Percentiles rank a stretch among this genome's conserved stretches.
These are phyloP conservation scores for Dendryphion nanum DNA, from an alignment of 2,329 filamentous ascomycete genomes.

Conservation along the genomic window DNA sequence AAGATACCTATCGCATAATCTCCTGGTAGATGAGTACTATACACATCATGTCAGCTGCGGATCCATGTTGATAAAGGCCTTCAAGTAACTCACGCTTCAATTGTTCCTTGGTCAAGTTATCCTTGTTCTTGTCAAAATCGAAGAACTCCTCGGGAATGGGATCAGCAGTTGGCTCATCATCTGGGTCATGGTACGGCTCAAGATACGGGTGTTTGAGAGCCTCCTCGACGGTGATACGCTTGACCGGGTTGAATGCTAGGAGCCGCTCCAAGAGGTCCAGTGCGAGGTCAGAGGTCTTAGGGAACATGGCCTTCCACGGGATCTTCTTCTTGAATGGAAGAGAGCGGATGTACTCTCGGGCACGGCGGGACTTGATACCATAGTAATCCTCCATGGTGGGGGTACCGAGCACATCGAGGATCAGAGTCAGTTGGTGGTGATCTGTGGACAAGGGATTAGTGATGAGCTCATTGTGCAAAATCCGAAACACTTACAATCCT, in stretches of 20 bases:
- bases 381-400: constrained; percentile 99
- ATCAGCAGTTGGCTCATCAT: constrained; percentile 94
- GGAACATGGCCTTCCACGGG: constrained; percentile 93
- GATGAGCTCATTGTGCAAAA: neutral
- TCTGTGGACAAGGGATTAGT: constrained; percentile 55
- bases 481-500: constrained; percentile 73
- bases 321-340: constrained; percentile 99
- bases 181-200: constrained; percentile 97
- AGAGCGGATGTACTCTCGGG: constrained; percentile 95
- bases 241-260: constrained; percentile 95
- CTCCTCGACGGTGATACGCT: constrained; percentile 97
- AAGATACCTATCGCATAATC: constrained; percentile 80
- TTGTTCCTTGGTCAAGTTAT: constrained; percentile 96
- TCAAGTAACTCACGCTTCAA: constrained; percentile 78
- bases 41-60: constrained; percentile 15
- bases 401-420: constrained; percentile 94
- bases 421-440: constrained; percentile 95
- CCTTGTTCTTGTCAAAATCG: constrained; percentile 99
- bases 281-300: constrained; percentile 96
- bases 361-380: constrained; percentile 96
- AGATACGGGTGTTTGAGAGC: constrained; percentile 96
- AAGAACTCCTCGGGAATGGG: constrained; percentile 99
- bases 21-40: constrained; percentile 89
- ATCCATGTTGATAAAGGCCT: neutral
- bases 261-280: constrained; percentile 94